These are phyloP conservation scores for Lentinula raphanica DNA, from an alignment of 768 basidiomycete species.

Conservation along the genomic window DNA sequence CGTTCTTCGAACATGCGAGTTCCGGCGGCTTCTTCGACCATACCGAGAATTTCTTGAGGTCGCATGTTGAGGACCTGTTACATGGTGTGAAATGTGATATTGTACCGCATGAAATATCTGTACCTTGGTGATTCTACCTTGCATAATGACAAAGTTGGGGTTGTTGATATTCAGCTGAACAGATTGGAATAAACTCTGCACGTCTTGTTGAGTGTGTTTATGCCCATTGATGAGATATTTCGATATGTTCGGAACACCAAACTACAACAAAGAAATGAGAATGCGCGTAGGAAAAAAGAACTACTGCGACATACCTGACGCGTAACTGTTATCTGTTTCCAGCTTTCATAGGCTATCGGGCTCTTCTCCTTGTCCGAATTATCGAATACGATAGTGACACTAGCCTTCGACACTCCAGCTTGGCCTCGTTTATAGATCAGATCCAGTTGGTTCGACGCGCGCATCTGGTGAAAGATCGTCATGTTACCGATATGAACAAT, in stretches of 20 bases:
- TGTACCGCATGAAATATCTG: slow-evolving; percentile 7
- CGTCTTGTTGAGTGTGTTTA: slow-evolving; percentile 76
- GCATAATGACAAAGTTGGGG: slow-evolving; percentile 99
- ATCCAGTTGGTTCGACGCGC: slow-evolving; percentile 92
- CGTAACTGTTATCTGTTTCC: slow-evolving; percentile 90
- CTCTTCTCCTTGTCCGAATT: slow-evolving; percentile 86
- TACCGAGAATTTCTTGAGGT: slow-evolving; percentile 93
- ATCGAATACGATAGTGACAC: slow-evolving; percentile 98
- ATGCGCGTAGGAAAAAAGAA: background rate
- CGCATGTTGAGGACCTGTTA: slow-evolving; percentile 93
- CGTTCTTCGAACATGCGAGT: slow-evolving; percentile 99
- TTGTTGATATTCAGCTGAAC: slow-evolving; percentile 99
- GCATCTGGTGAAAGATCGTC: slow-evolving; percentile 54
- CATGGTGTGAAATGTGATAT: background rate
- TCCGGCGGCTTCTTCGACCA: slow-evolving; percentile 98
- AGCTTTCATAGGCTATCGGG: slow-evolving; percentile 76
- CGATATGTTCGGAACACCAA: slow-evolving; percentile 86
- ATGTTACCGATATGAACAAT: background rate
- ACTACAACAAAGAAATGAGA: slow-evolving; percentile 41
- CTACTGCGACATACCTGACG: slow-evolving; percentile 63
- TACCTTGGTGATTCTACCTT: slow-evolving; percentile 97
- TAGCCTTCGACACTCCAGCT: slow-evolving; percentile 94
- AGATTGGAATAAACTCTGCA: slow-evolving; percentile 92
- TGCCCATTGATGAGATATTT: slow-evolving; percentile 97
- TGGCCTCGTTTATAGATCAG: slow-evolving; percentile 99